A percentile compares a stretch with the other conserved stretches of the same genome.
Evolutionary conservation across 768 basidiomycete genomes (phyloP).

Genomic region (Russula emetica): DNA sequence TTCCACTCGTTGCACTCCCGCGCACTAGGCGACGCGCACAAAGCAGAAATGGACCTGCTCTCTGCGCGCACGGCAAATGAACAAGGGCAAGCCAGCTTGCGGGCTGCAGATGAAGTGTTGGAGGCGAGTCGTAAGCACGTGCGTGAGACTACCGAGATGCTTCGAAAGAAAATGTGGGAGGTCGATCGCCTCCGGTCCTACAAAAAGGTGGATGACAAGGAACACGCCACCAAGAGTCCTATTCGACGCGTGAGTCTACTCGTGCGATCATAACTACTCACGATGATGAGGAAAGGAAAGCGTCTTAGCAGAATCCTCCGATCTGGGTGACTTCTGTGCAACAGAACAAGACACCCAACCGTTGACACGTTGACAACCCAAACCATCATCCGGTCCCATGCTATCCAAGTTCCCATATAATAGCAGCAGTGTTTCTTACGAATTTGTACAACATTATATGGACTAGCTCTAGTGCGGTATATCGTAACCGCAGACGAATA

Average conservation of each 20-base stretch:
- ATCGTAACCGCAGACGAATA: neutral
- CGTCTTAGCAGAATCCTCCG: neutral
- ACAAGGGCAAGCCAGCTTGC: conserved; percentile 32
- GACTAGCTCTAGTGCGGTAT: conserved; percentile 9
- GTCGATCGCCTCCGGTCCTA: conserved; percentile 61
- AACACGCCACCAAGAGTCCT: conserved; percentile 17
- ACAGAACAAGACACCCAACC: neutral
- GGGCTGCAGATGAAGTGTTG: conserved; percentile 45
- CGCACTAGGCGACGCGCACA: conserved; percentile 54
- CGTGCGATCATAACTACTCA: neutral
- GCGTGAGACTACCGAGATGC: conserved; percentile 52
- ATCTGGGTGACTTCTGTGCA: neutral
- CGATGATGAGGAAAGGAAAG: neutral
- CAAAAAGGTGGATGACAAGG: conserved; percentile 60
- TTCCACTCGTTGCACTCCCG: conserved; percentile 52
- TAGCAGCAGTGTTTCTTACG: no score
- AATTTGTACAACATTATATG: neutral
- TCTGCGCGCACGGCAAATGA: conserved; percentile 45
- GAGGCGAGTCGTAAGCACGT: conserved; percentile 51
- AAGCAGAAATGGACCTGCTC: conserved; percentile 55
- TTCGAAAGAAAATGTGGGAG: conserved; percentile 70
- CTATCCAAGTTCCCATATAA: neutral
- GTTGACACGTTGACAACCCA: neutral
- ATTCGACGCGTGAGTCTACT: conserved; percentile 17
- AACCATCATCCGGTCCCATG: neutral